Conservation (phyloP, 345 rosid species). For the Populus deltoides region DNA sequence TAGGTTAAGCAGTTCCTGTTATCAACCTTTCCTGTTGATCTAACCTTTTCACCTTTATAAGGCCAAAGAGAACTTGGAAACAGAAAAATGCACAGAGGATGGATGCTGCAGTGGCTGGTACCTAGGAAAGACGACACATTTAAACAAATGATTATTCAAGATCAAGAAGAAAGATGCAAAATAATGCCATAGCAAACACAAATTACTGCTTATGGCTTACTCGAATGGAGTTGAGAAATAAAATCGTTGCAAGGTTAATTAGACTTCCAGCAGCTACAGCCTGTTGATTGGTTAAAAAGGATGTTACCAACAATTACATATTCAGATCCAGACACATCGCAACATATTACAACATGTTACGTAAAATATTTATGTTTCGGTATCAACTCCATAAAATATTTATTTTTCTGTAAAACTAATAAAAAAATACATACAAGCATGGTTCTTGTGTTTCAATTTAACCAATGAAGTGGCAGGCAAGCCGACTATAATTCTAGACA, state of each 20-base stretch:
- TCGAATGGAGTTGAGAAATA: slow-evolving; percentile 77
- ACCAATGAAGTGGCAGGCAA: not conserved
- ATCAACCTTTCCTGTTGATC: slow-evolving; percentile 83
- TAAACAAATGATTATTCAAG: not conserved
- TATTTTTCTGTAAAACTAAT: not conserved
- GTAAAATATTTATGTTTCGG: not conserved
- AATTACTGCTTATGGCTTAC: slow-evolving; percentile 43
- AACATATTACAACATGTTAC: not conserved
- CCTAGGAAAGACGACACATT: slow-evolving; percentile 39
- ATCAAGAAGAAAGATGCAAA: not conserved
- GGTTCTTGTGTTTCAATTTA: not conserved
- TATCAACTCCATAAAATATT: not conserved
- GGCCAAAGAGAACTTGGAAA: slow-evolving; percentile 74
- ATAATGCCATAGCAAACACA: not conserved
- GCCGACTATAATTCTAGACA: not conserved
- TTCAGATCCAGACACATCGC: not conserved
- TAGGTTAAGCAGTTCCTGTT: slow-evolving; percentile 78
- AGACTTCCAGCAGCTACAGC: slow-evolving; percentile 95
- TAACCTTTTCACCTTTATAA: slow-evolving; percentile 73
- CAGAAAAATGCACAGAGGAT: slow-evolving; percentile 68
- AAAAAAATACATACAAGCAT: not conserved
- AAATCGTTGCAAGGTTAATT: slow-evolving; percentile 84
- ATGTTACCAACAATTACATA: not conserved
- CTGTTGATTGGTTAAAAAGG: slow-evolving; percentile 44
- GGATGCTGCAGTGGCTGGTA: slow-evolving; percentile 69